Conservation (phyloP, 2,329 filamentous ascomycete genomes). For the Monosporascus sp. region DNA sequence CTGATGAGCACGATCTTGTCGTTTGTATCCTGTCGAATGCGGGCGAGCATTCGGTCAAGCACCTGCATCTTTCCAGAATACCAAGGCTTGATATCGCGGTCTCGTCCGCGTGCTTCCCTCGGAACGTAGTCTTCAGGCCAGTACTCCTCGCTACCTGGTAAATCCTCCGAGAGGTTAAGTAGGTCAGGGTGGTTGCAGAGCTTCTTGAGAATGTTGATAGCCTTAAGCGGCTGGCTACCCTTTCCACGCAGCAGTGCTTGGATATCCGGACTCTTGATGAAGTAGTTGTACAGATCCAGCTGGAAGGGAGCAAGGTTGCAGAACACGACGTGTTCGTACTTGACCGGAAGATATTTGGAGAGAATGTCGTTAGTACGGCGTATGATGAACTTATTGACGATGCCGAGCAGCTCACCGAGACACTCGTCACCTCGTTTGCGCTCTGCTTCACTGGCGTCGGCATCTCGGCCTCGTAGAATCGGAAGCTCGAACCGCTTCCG, state of each 20-base stretch:
- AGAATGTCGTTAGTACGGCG: conserved; percentile 95
- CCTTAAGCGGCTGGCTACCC: conserved; percentile 91
- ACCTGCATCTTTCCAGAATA: conserved; percentile 99
- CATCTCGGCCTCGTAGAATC: conserved; percentile 86
- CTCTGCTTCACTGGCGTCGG: conserved; percentile 78
- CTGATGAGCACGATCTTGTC: conserved; percentile 99
- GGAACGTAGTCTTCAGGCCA: conserved; percentile 85
- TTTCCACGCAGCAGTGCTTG: conserved; percentile 87
- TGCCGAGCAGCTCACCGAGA: conserved; percentile 68
- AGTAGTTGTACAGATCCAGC: conserved; percentile 90
- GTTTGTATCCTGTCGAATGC: conserved; percentile 92
- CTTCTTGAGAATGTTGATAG: conserved; percentile 95
- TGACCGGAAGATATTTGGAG: conserved; percentile 94
- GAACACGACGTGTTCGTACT: conserved; percentile 99
- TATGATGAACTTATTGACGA: conserved; percentile 99
- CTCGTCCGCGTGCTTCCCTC: conserved; percentile 80
- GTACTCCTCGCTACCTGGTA: conserved; percentile 78
- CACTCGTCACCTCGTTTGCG: conserved; percentile 78
- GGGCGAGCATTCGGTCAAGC: conserved; percentile 93
- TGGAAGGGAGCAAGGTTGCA: conserved; percentile 94
- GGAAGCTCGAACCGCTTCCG: conserved; percentile 91
- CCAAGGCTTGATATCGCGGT: conserved; percentile 89
- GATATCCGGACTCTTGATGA: conserved; percentile 92
- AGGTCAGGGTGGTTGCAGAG: conserved; percentile 97
- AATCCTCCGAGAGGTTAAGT: conserved; percentile 72